phyloP scores from a whole-genome alignment of 2,329 filamentous ascomycete species.

The Stagonosporopsis cucurbitacearum region DNA sequence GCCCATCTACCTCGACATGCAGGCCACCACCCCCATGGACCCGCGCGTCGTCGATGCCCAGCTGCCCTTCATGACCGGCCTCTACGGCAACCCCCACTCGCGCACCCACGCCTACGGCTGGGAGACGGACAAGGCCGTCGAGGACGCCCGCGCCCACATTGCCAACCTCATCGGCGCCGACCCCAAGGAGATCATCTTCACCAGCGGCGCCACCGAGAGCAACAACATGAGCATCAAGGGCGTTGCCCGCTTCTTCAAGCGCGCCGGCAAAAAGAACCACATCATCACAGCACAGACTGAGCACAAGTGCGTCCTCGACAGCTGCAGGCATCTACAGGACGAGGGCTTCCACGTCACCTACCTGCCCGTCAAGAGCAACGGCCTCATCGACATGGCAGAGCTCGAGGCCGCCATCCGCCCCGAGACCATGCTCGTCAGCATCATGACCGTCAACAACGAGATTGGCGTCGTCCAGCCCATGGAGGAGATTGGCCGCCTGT shows the following conservation, averaged over 20 bases:
- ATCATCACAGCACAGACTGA: slow-evolving; percentile 98
- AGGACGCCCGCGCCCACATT: slow-evolving; percentile 82
- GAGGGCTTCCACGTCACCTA: slow-evolving; percentile 98
- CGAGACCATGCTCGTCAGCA: slow-evolving; percentile 89
- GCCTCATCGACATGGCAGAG: slow-evolving; percentile 82
- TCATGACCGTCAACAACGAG: slow-evolving; percentile 99
- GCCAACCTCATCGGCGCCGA: slow-evolving; percentile 91
- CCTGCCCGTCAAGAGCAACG: slow-evolving; percentile 84
- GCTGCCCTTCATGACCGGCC: slow-evolving; percentile 90
- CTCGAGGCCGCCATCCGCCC: slow-evolving; percentile 88
- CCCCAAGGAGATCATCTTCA: slow-evolving; percentile 98
- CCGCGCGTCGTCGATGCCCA: slow-evolving; percentile 95
- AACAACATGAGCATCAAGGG: slow-evolving; percentile 99
- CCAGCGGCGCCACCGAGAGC: slow-evolving; percentile 95
- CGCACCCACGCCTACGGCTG: slow-evolving; percentile 97
- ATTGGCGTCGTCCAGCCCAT: slow-evolving; percentile 99
- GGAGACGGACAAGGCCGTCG: slow-evolving; percentile 95
- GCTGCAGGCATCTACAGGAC: slow-evolving; percentile 94
- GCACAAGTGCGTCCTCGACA: slow-evolving; percentile 98
- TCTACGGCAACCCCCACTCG: slow-evolving; percentile 97
- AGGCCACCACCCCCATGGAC: slow-evolving; percentile 94
- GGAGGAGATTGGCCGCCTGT: slow-evolving; percentile 90
- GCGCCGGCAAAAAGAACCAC: slow-evolving; percentile 95
- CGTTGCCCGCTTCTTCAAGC: slow-evolving; percentile 92
- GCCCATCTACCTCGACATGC: slow-evolving; percentile 98